These are phyloP conservation scores for Dioscorea cayenensis DNA, from an alignment of 116 monocot species.

Conservation along the genomic window DNA sequence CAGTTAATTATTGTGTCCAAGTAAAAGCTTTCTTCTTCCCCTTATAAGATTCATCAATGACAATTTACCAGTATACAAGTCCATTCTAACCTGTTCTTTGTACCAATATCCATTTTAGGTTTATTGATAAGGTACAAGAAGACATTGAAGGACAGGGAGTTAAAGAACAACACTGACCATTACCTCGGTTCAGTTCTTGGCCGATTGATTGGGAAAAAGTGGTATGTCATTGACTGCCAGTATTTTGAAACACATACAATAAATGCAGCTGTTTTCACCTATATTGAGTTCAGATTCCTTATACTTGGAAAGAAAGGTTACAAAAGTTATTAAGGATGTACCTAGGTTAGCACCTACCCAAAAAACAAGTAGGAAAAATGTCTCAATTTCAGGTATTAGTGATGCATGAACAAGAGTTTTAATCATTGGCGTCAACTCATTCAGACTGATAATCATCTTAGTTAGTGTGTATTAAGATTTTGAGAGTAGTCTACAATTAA, in stretches of 20 bases:
- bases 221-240: slow-evolving; percentile 65
- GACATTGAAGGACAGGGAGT: slow-evolving; percentile 65
- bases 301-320: slow-evolving; percentile 33
- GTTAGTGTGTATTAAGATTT: too few relatives aligned
- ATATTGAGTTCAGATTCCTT: slow-evolving; percentile 95
- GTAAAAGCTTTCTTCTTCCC: slow-evolving; percentile 32
- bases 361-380: background rate
- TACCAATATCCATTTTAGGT: slow-evolving; percentile 28
- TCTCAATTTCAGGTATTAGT: too few relatives aligned
- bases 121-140: slow-evolving; percentile 66
- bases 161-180: slow-evolving; percentile 71
- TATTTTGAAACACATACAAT: slow-evolving; percentile 96
- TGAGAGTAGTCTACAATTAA: background rate
- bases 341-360: background rate
- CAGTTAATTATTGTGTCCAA: slow-evolving; percentile 90
- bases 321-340: background rate
- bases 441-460: too few relatives aligned
- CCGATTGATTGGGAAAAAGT: too few relatives aligned
- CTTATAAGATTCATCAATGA: background rate
- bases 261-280: slow-evolving; percentile 98
- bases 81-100: background rate
- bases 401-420: too few relatives aligned
- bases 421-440: too few relatives aligned
- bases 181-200: slow-evolving; percentile 75
- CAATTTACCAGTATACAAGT: background rate